phyloP scores from a whole-genome alignment of 371 early-diverging fungal species.

The Lichtheimia hyalospora region DNA sequence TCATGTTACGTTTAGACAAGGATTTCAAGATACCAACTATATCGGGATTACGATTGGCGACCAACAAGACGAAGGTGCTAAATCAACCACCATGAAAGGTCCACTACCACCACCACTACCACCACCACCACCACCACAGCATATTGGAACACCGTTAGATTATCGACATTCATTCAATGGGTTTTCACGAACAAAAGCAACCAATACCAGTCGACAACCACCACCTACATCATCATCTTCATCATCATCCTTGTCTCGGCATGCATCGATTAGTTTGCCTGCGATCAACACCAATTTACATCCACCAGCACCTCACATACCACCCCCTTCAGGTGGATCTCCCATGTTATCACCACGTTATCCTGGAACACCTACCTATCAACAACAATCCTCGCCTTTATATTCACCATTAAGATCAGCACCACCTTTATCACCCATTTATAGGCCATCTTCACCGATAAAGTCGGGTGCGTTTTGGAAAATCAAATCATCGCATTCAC shows the following conservation, averaged over 20 bases:
- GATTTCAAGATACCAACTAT: constrained; percentile 31
- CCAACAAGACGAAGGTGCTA: constrained; percentile 15
- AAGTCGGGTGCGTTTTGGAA: too few species aligned
- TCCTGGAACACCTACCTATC: background rate
- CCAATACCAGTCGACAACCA: background rate
- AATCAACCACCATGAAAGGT: background rate
- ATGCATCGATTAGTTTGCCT: constrained; percentile 19
- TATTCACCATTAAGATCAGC: too few species aligned
- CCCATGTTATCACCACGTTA: constrained; percentile 12
- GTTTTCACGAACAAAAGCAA: constrained; percentile 6
- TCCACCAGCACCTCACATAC: constrained; percentile 2
- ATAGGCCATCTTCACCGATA: too few species aligned
- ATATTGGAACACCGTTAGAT: constrained; percentile 7
- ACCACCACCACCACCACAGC: background rate
- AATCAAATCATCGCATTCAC: too few species aligned
- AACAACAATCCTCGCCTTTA: too few species aligned
- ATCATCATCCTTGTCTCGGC: constrained; percentile 16
- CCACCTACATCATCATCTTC: constrained; percentile 1
- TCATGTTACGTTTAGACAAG: background rate
- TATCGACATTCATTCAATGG: constrained; percentile 22
- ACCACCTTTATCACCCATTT: too few species aligned
- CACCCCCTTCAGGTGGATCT: too few species aligned
- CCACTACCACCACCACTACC: background rate
- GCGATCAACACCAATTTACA: constrained; percentile 16
- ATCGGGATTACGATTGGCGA: constrained; percentile 31